Evolutionary conservation across 192 early-diverging fungal genomes (phyloP).

Genomic region (Mortierella antarctica): DNA sequence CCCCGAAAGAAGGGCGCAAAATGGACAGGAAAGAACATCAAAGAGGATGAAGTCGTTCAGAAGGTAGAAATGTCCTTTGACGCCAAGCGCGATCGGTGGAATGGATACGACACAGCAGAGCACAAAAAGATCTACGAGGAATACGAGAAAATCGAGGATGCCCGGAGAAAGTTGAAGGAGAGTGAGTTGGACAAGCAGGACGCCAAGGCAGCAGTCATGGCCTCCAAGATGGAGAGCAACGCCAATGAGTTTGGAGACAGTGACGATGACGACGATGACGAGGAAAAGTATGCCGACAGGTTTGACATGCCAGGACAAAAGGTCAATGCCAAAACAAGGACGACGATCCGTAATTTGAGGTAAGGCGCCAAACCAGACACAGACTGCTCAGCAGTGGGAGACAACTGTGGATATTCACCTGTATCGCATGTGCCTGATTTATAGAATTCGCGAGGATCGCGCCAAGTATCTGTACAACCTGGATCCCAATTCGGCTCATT

Average conservation of each 20-base stretch:
- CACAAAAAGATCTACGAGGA: conserved; percentile 86
- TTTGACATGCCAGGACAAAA: conserved; percentile 89
- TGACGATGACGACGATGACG: conserved; percentile 86
- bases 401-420: not conserved
- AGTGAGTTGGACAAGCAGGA: conserved; percentile 76
- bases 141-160: conserved; percentile 93
- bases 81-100: conserved; percentile 98
- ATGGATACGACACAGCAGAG: conserved; percentile 93
- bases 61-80: conserved; percentile 87
- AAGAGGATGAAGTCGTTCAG: conserved; percentile 86
- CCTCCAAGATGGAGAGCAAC: conserved; percentile 61
- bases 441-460: conserved; percentile 97
- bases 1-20: conserved; percentile 90
- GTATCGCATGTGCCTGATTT: not conserved
- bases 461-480: conserved; percentile 98
- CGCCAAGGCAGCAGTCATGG: conserved; percentile 60
- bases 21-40: conserved; percentile 81
- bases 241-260: conserved; percentile 65
- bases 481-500: conserved; percentile 94
- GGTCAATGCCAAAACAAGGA: conserved; percentile 88
- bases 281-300: conserved; percentile 90
- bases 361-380: conserved; percentile 11
- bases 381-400: too few species aligned
- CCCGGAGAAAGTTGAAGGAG: conserved; percentile 82
- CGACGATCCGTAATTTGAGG: conserved; percentile 96